Evolutionary conservation across 2,329 filamentous ascomycete species (phyloP), one percentile per base, ranked within the genome.

Genomic region (Colletotrichum godetiae): DNA sequence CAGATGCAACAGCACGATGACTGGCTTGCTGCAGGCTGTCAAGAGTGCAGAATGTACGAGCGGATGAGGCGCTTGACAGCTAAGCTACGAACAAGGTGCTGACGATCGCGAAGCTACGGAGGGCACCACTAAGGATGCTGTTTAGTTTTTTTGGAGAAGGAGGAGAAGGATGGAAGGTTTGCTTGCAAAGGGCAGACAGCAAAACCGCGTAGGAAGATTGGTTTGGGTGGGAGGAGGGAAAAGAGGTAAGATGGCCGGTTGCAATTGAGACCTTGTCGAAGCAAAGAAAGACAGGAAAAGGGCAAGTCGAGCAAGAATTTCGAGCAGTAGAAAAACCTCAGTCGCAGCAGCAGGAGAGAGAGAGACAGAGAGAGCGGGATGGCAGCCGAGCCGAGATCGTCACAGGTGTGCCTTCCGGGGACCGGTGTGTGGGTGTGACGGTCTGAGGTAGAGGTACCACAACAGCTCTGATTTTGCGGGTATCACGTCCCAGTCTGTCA

Each of bases 331-430:
- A 65, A 70, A 61, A 31, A 55, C 55, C 37, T 13, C 37, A 42
- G 37, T 42, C 37, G 37, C 37, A 42, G 62, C 67, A 73, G 61
- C 24, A 61, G 61, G 42, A 61, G 67, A 35, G 58, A 65, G 29
- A 65, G 70, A 55, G 67, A 46, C 27, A 61, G 67, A 35, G 58
- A 65, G 29, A 65, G 70, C 60, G 67, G 70, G 22, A 73, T 56
- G 53, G 56, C 60, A 69, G 66, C 69, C 69, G 65, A 69, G 69
- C 69, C 69, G 69, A 72, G 69, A 72, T 72, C 53, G 69, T 72
- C 66, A 59, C 69, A 72, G 69, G 65, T 62, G 69, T 63, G n/a
- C n/a, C 52, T 63, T 68, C 58, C 24, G 37, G 69, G 53, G 53
- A 59, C 66, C 66, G 58, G 58, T 72, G 65, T 52, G 53, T 46